Base-by-base conservation (phyloP, 495 filamentous ascomycete species). In the Xylaria acuta region DNA sequence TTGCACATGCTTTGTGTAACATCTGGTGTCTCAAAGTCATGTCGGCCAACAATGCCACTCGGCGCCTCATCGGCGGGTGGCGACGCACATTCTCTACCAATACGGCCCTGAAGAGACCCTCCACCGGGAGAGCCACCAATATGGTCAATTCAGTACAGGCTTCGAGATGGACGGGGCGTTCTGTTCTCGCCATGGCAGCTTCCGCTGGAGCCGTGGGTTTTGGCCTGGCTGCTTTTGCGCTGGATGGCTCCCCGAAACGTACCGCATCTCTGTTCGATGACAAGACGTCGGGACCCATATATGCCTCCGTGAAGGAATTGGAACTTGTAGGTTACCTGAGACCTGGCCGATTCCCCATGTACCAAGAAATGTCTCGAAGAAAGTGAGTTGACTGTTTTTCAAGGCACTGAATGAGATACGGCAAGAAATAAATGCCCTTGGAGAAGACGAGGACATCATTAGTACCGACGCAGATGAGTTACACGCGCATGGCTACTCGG, bases 381-480 rank as follows among this genome's bases (percentile, higher is more conserved):
- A 25, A 1, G 27, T 63, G 34, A 32, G 69, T 53, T 69, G 72
- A 82, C 81, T 71, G 71, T n/a, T 74, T 20, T 67, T 72, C 45
- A 78, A 94, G 88, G 91, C 91, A 18, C 82, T 92, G 66, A 77
- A 81, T 64, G 90, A 92, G 77, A 84, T 94, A 65, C 86, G 85
- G 16, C 81, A 80, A 1, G 82, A 84, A 27, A 82, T 94, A 34
- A 80, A 83, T 14, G 68, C 47, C 1, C 66, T 27, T 18, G 75
- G 75, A 32, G 75, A 73, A n/a, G 84, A 89, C 69, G 90, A 93
- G 62, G 92, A 94, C 77, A 85, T 90, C 64, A 90, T 97, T 72
- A 94, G 89, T 69, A 94, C 89, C 1, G 95, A 97, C 71, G 89
- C 92, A 34, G 95, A 97, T 27, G 92, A 96, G 71, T 85, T 97